These are phyloP conservation scores for Huntiella moniliformis DNA, from an alignment of 2,329 filamentous ascomycete species.

Conservation along the genomic window DNA sequence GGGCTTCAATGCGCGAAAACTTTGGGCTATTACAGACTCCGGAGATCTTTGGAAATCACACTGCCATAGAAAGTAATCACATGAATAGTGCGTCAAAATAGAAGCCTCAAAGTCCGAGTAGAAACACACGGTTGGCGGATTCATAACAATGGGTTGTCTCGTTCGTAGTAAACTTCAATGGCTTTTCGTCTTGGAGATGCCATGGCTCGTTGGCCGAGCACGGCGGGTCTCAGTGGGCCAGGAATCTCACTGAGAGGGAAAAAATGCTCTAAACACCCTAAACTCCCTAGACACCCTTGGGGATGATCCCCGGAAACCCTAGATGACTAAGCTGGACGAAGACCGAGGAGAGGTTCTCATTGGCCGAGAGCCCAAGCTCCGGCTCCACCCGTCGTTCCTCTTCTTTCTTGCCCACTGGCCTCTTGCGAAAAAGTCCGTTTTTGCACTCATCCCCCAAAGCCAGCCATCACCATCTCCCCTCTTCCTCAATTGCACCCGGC, in stretches of 20 bases:
- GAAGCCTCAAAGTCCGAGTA: background rate
- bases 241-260: constrained; percentile 3
- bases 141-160: too few relatives aligned
- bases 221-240: constrained; percentile 8
- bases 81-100: background rate
- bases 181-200: background rate
- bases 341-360: constrained; percentile 8
- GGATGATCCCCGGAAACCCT: background rate
- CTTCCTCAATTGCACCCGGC: constrained; percentile 37
- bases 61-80: background rate
- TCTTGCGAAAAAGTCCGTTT: constrained; percentile 12
- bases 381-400: constrained; percentile 12
- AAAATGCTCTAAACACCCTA: constrained; percentile 8
- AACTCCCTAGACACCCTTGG: background rate
- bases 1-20: constrained; percentile 7
- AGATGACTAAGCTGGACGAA: constrained; percentile 11
- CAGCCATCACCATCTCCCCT: constrained; percentile 16
- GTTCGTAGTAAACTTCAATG: background rate
- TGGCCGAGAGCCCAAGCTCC: constrained; percentile 10
- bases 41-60: background rate
- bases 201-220: constrained; percentile 3
- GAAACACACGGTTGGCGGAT: too few relatives aligned
- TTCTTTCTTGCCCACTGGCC: constrained; percentile 12
- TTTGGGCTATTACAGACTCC: background rate
- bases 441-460: constrained; percentile 13